Evolutionary conservation across 1,284 basidiomycete species (phyloP), one percentile per base, ranked within the genome.

Genomic region (Sporisorium iseilematis-ciliati): DNA sequence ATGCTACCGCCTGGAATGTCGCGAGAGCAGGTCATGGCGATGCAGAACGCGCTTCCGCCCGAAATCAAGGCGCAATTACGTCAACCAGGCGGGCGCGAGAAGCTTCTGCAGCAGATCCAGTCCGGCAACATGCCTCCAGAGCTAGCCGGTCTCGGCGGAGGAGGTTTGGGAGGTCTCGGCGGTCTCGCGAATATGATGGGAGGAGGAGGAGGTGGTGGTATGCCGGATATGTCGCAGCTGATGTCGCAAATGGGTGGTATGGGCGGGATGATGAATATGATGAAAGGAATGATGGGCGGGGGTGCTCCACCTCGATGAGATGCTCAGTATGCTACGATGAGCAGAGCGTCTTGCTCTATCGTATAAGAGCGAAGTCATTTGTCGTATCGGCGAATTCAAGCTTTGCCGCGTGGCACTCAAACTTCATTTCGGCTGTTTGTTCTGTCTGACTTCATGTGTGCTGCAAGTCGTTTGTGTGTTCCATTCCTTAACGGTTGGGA

Each of bases 211-310:
- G 65, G 33, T 11, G 66, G 71, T n/a, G 79, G 80, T 0, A 77
- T 84, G 77, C 80, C 82, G 0, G 69, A 78, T 33, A 73, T 83
- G 74, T 50, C 70, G 1, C 60, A 70, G 43, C 60, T 88, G 86
- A 87, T 87, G 86, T 75, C 66, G 35, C 20, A 42, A 33, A 85
- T 82, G 73, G 84, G 85, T 20, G 85, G 86, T 2, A 85, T 87
- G 26, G 82, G 81, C 56, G 84, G 82, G 3, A 86, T 88, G 85
- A 83, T 82, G n/a, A 85, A 87, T 65, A 87, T 87, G 87, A 93
- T 94, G 90, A 94, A 95, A 92, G 86, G 90, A 55, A 91, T 91
- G 74, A 93, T 94, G 92, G 93, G 92, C 20, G 86, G 86, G 70
- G 87, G 86, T 7, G 51, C 58, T 57, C 57, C 61, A 46, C 54